A percentile compares a stretch with the other conserved stretches of the same genome.
These are phyloP conservation scores for Talaromyces nanjingensis DNA, from an alignment of 495 filamentous ascomycete species.

Conservation along the genomic window DNA sequence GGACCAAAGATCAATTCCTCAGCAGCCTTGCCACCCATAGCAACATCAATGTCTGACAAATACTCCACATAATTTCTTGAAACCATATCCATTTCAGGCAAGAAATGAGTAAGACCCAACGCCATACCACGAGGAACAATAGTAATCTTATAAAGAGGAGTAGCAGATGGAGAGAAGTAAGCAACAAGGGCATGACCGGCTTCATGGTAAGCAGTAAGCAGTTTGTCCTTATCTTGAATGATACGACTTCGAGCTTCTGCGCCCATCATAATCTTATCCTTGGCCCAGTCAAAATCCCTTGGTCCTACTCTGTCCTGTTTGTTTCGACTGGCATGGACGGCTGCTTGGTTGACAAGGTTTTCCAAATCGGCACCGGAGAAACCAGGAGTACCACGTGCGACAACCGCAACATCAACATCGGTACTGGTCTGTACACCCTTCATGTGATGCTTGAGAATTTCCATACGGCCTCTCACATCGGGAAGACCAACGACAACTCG, in stretches of 20 bases:
- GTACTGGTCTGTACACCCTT: slow-evolving; percentile 71
- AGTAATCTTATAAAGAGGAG: slow-evolving; percentile 89
- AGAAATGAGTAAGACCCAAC: slow-evolving; percentile 74
- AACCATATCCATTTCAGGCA: slow-evolving; percentile 87
- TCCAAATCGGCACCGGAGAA: slow-evolving; percentile 94
- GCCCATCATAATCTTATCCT: slow-evolving; percentile 97
- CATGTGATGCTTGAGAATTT: slow-evolving; percentile 86
- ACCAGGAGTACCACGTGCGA: slow-evolving; percentile 81
- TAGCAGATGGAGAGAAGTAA: slow-evolving; percentile 65
- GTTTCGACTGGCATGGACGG: slow-evolving; percentile 78
- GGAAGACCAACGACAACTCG: slow-evolving; percentile 82
- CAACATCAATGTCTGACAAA: slow-evolving; percentile 68
- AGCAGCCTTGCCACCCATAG: slow-evolving; percentile 88
- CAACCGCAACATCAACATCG: slow-evolving; percentile 72
- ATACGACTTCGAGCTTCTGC: slow-evolving; percentile 82
- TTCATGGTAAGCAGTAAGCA: slow-evolving; percentile 94
- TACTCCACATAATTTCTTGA: slow-evolving; percentile 63
- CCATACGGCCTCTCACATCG: slow-evolving; percentile 89
- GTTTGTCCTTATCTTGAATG: slow-evolving; percentile 78
- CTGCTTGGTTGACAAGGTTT: slow-evolving; percentile 94
- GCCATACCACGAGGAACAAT: slow-evolving; percentile 85
- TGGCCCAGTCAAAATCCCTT: slow-evolving; percentile 90
- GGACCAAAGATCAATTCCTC: slow-evolving; percentile 87
- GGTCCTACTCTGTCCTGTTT: slow-evolving; percentile 67
- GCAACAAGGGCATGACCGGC: slow-evolving; percentile 89